Base-by-base conservation (phyloP, 2,329 filamentous ascomycete species). In the Colletotrichum sidae region DNA sequence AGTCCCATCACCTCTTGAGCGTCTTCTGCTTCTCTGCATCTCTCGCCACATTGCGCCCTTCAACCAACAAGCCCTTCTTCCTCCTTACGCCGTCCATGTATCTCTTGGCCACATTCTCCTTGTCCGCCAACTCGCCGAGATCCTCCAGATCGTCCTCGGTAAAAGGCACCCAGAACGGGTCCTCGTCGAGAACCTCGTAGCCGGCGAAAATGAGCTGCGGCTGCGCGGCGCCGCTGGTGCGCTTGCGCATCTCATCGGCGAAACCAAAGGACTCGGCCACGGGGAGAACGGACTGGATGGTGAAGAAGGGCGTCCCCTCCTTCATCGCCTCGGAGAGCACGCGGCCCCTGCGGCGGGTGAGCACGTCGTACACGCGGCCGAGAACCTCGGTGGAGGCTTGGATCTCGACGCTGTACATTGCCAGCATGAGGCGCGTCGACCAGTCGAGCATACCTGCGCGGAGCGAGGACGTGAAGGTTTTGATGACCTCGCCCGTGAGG, bases 351-450 rank as follows among this genome's bases (percentile, higher is more conserved):
- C 96, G 92, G 1, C 95, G 91, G 38, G 95, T 97, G n/a, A 99
- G 89, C n/a, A 98, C 95, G 70, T 92, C 93, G 83, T 99, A 99
- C 39, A 98, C 96, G 37, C 93, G 90, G 25, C 96, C 96, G 6
- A 99, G 88, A 46, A 98, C 96, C 78, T 98, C 96, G 72, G 94
- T 95, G 25, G 92, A 94, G 37, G 95, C 94, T 84, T 98, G 96
- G 73, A 99, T 98, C 76, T 98, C 96, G 76, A 95, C 97, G 60
- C 89, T 93, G 82, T 99, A 99, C 93, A 98, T 98, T 55, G 96
- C 96, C 49, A 99, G 88, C 81, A 98, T 88, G 70, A 99, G 87
- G n/a, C 96, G 90, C 0, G 96, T 92, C 44, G 91, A 95, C 96
- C 96, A 99, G 82, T 98, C 96, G 15, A 97, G 83, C 83, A 98